Percentiles rank a stretch among this genome's conserved stretches.
Evolutionary conservation across 1,284 basidiomycete genomes (phyloP).

Genomic region (Inonotus obliquus): DNA sequence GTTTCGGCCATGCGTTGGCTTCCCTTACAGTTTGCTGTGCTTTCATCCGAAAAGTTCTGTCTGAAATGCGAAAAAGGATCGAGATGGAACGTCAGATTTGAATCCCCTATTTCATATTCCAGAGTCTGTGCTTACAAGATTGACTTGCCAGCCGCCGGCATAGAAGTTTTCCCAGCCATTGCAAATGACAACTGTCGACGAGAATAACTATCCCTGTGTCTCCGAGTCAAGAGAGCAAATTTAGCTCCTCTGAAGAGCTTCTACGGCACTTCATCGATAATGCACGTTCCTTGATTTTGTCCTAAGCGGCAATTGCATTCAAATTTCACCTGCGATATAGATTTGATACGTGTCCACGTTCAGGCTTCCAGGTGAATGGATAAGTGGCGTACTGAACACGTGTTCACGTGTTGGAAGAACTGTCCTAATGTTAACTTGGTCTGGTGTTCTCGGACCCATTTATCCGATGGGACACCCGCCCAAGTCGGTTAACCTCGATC

Average conservation of each 20-base stretch:
- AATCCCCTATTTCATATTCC: neutral
- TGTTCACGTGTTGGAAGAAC: too few relatives aligned
- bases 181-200: neutral
- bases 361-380: too few relatives aligned
- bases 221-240: neutral
- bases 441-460: neutral
- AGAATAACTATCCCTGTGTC: neutral
- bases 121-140: neutral
- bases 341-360: too few relatives aligned
- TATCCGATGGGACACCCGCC: too few relatives aligned
- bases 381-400: too few relatives aligned
- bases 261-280: neutral
- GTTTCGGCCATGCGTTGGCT: neutral
- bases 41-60: neutral
- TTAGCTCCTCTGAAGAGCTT: neutral
- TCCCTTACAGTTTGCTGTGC: neutral
- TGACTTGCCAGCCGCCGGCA: neutral
- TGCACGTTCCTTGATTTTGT: neutral
- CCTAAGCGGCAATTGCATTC: too few relatives aligned
- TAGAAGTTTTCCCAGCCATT: neutral
- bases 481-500: too few relatives aligned
- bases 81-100: neutral
- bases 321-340: too few relatives aligned
- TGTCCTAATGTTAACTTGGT: too few relatives aligned
- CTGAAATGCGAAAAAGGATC: neutral